phyloP scores from a whole-genome alignment of 2,329 filamentous ascomycete genomes.

The Penicillium brevicompactum region DNA sequence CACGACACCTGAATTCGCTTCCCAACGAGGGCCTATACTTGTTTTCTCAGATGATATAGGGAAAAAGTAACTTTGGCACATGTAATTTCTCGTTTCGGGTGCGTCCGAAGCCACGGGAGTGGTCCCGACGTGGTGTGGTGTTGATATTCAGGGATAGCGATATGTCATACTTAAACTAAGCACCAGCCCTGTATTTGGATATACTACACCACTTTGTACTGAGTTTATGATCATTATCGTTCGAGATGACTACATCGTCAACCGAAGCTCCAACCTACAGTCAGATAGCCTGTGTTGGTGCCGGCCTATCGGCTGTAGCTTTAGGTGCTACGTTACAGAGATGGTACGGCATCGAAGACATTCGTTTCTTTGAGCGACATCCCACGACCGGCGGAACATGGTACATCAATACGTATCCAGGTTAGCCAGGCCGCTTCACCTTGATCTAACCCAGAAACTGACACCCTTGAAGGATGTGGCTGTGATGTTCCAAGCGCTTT shows the following conservation, averaged over 20 bases:
- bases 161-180: neutral
- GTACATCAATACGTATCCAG: slow-evolving; percentile 63
- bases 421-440: slow-evolving; percentile 7
- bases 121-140: neutral
- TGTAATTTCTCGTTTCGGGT: neutral
- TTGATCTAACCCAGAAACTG: neutral
- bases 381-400: slow-evolving; percentile 62
- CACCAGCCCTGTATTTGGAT: neutral
- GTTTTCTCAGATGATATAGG: no score
- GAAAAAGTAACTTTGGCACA: neutral
- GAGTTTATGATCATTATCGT: neutral
- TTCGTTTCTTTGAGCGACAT: slow-evolving; percentile 62
- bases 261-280: slow-evolving; percentile 22
- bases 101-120: neutral
- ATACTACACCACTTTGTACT: no score
- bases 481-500: slow-evolving; percentile 57
- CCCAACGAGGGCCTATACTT: no score
- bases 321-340: slow-evolving; percentile 61
- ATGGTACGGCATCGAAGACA: slow-evolving; percentile 59
- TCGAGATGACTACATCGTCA: neutral
- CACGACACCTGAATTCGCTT: no score
- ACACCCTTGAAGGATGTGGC: slow-evolving; percentile 42
- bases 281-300: slow-evolving; percentile 50
- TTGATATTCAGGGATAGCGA: neutral
- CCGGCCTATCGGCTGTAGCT: slow-evolving; percentile 62